These are phyloP conservation scores for Mortierella sp. DNA, from an alignment of 371 early-diverging fungal genomes.

Conservation along the genomic window DNA sequence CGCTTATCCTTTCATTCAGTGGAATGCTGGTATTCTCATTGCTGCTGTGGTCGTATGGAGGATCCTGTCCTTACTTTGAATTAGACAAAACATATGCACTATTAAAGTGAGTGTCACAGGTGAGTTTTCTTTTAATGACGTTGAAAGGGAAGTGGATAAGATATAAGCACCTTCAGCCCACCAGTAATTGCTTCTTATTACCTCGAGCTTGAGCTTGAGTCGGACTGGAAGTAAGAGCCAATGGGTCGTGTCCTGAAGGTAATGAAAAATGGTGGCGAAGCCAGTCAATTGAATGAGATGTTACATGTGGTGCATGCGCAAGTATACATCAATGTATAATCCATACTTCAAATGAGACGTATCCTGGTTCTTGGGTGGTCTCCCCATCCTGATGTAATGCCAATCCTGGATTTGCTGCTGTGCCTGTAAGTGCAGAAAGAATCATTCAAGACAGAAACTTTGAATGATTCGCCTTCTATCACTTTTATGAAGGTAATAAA, in stretches of 20 bases:
- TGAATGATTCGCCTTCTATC: background rate
- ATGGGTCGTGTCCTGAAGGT: slow-evolving; percentile 25
- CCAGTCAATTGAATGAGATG: background rate
- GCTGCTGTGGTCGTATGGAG: background rate
- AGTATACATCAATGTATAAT: background rate
- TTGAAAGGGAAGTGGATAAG: no score
- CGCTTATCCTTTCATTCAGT: background rate
- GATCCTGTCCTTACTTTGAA: slow-evolving; percentile 5
- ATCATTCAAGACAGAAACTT: no score
- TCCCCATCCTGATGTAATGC: slow-evolving; percentile 11
- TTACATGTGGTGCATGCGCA: background rate
- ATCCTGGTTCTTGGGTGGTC: slow-evolving; percentile 14
- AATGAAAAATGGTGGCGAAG: background rate
- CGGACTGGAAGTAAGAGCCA: slow-evolving; percentile 22
- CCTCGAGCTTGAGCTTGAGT: background rate
- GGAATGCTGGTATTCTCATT: background rate
- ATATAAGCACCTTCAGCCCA: no score
- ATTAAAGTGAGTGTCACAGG: background rate
- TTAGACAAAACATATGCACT: slow-evolving; percentile 7
- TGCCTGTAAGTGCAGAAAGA: no score
- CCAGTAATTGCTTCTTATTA: background rate
- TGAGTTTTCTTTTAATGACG: background rate
- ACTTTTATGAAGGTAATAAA: background rate
- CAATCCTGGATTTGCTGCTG: background rate
- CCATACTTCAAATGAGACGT: slow-evolving; percentile 14